Conservation (phyloP, 352 stramenopile species). For the Thalassiosira pacifica region DNA sequence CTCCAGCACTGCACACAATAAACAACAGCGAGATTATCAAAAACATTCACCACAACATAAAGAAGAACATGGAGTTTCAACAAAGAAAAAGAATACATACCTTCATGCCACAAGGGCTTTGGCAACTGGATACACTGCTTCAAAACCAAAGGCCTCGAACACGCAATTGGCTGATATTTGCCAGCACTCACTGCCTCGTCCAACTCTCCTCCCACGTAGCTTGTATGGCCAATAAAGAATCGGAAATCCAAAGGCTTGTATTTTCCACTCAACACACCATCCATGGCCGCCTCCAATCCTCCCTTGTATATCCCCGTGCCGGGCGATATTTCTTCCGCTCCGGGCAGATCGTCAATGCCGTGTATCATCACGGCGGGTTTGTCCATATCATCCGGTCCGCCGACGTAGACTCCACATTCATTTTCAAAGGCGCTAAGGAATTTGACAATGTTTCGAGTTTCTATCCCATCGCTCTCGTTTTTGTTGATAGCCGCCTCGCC, state of each 20-base stretch:
- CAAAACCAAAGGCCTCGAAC: slow-evolving; percentile 75
- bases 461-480: slow-evolving; percentile 21
- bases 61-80: slow-evolving; percentile 10
- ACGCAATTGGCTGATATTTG: slow-evolving; percentile 84
- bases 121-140: slow-evolving; percentile 87
- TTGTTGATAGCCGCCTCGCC: not conserved
- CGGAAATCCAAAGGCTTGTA: slow-evolving; percentile 84
- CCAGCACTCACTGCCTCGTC: slow-evolving; percentile 64
- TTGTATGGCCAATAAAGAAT: slow-evolving; percentile 82
- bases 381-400: slow-evolving; percentile 75
- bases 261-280: slow-evolving; percentile 73
- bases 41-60: no score
- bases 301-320: slow-evolving; percentile 79
- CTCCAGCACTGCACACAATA: slow-evolving; percentile 75
- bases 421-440: slow-evolving; percentile 79
- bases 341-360: slow-evolving; percentile 74
- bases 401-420: slow-evolving; percentile 78
- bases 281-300: slow-evolving; percentile 77
- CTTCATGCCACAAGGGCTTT: slow-evolving; percentile 87
- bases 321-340: slow-evolving; percentile 76
- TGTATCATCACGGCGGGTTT: slow-evolving; percentile 77
- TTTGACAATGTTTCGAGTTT: slow-evolving; percentile 56
- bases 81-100: slow-evolving; percentile 28
- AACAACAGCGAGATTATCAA: no score
- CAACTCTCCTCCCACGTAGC: slow-evolving; percentile 68